Evolutionary conservation across 106 monocot species (phyloP).

Genomic region (Phalaenopsis aphrodite): DNA sequence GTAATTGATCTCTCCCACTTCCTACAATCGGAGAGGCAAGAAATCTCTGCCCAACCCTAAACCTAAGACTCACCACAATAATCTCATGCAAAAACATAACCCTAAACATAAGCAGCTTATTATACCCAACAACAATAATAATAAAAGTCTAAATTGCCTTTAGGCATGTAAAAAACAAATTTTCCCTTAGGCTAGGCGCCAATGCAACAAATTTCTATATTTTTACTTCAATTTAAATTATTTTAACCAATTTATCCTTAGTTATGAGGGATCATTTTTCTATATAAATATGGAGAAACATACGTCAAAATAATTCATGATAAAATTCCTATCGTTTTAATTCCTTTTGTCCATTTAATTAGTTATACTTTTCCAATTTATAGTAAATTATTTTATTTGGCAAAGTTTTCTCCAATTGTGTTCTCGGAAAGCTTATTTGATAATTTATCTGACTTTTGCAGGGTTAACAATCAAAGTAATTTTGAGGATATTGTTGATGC

Average conservation of each 20-base stretch:
- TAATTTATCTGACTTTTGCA: constrained; percentile 4
- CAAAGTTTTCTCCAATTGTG: neutral
- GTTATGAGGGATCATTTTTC: neutral
- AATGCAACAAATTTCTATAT: neutral
- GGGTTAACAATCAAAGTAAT: constrained; percentile 6
- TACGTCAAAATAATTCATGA: neutral
- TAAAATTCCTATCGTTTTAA: neutral
- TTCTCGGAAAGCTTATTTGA: neutral
- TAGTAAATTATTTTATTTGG: neutral
- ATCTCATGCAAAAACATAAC: too few relatives aligned
- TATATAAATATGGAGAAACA: neutral
- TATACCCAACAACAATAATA: too few relatives aligned
- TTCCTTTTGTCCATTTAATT: neutral
- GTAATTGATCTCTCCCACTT: too few relatives aligned
- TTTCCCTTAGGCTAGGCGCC: neutral
- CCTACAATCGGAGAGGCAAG: too few relatives aligned
- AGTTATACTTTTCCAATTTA: neutral
- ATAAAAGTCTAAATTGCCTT: too few relatives aligned
- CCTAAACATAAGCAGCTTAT: too few relatives aligned
- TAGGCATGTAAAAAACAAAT: too few relatives aligned
- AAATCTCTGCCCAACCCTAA: too few relatives aligned
- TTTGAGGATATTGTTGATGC: constrained; percentile 89
- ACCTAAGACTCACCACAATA: too few relatives aligned
- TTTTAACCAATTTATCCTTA: neutral
- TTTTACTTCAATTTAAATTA: neutral